A percentile compares a stretch with the other conserved stretches of the same genome.
These are phyloP conservation scores for Zarea fungicola DNA, from an alignment of 2,329 filamentous ascomycete genomes.

Conservation along the genomic window DNA sequence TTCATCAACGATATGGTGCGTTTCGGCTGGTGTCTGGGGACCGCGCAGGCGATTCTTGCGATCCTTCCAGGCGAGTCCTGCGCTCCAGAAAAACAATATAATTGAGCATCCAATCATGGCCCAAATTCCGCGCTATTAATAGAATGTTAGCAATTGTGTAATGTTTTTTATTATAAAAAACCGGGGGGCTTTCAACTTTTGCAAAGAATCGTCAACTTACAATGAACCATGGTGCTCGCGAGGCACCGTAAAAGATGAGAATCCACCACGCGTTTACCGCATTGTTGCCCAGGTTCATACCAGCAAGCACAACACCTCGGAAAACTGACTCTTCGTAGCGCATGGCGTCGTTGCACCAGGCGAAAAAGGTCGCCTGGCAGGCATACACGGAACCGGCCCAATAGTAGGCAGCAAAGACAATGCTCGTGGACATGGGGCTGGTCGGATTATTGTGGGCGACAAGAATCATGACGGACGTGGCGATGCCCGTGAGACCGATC, in stretches of 20 bases:
- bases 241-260: constrained; percentile 64
- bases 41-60: background rate
- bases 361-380: constrained; percentile 69
- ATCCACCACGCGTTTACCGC: constrained; percentile 70
- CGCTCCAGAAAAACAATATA: constrained; percentile 55
- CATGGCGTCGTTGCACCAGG: constrained; percentile 69
- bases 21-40: background rate
- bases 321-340: constrained; percentile 58
- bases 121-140: constrained; percentile 58
- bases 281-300: constrained; percentile 66
- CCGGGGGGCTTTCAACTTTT: too few species aligned
- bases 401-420: constrained; percentile 63
- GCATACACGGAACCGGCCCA: constrained; percentile 67
- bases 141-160: constrained; percentile 12
- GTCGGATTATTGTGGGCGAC: constrained; percentile 39
- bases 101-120: constrained; percentile 64
- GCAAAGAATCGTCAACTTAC: constrained; percentile 35
- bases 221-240: constrained; percentile 60
- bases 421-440: constrained; percentile 37
- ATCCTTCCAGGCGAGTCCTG: constrained; percentile 38
- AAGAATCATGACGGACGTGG: constrained; percentile 58
- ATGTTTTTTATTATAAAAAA: too few species aligned
- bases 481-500: constrained; percentile 59
- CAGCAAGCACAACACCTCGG: constrained; percentile 61
- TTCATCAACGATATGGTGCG: too few species aligned